Conservation (phyloP, 1,139 yeast species). For the Debaryomyces fabryi region DNA sequence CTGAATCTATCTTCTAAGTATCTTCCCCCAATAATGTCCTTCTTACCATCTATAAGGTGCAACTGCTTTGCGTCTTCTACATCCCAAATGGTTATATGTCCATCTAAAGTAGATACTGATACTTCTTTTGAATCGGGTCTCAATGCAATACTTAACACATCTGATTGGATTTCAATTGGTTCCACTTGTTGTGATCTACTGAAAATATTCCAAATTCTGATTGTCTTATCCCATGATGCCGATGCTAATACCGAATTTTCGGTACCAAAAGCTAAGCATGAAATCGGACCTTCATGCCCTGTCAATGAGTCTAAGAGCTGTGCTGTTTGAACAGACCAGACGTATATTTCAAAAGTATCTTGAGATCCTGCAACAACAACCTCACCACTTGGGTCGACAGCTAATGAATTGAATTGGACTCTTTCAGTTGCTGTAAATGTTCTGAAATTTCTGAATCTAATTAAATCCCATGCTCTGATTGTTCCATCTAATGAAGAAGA, state of each 20-base stretch:
- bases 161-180: conserved; percentile 83
- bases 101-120: conserved; percentile 88
- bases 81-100: conserved; percentile 83
- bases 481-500: conserved; percentile 96
- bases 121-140: conserved; percentile 92
- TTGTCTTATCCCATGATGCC: conserved; percentile 96
- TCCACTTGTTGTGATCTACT: conserved; percentile 85
- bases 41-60: conserved; percentile 82
- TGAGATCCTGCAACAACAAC: conserved; percentile 94
- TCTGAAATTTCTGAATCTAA: conserved; percentile 90
- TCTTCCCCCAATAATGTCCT: conserved; percentile 88
- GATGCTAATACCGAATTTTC: conserved; percentile 83
- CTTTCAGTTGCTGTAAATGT: conserved; percentile 91
- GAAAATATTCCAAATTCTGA: conserved; percentile 90
- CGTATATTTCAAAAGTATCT: conserved; percentile 86
- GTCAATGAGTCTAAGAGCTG: conserved; percentile 83
- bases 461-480: conserved; percentile 93
- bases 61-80: conserved; percentile 79
- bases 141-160: conserved; percentile 81
- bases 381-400: conserved; percentile 97
- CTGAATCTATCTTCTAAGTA: conserved; percentile 79
- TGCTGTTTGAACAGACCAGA: conserved; percentile 97
- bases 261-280: conserved; percentile 81
- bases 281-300: conserved; percentile 97
- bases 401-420: conserved; percentile 83